Evolutionary conservation across 345 rosid genomes (phyloP).

Genomic region (Citrus hindsii): DNA sequence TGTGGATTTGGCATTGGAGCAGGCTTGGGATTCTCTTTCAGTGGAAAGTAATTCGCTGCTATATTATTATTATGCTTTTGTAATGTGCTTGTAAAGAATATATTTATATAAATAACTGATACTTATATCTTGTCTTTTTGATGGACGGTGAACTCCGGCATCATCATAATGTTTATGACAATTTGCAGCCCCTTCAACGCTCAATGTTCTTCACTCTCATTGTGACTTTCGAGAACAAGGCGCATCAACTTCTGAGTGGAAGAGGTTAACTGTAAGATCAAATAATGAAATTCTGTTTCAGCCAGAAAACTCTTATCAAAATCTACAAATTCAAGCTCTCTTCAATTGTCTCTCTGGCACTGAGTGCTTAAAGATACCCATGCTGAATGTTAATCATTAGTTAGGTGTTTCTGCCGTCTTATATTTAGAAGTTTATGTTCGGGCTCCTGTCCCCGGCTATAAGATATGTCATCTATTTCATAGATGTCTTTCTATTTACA

Average conservation of each 20-base stretch:
- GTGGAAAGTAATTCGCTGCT: too few species aligned
- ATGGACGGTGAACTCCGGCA: not conserved
- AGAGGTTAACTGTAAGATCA: slow-evolving; percentile 53
- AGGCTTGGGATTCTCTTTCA: too few species aligned
- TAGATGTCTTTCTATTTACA: too few species aligned
- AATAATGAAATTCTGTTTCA: slow-evolving; percentile 68
- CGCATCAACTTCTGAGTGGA: slow-evolving; percentile 63
- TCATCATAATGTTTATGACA: not conserved
- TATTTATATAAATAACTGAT: too few species aligned
- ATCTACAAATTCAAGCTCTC: slow-evolving; percentile 68
- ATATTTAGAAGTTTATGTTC: too few species aligned
- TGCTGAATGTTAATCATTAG: not conserved
- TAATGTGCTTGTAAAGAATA: too few species aligned
- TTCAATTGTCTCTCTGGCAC: slow-evolving; percentile 59
- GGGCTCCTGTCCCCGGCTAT: too few species aligned
- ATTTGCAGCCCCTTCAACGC: slow-evolving; percentile 61
- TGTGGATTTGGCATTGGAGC: too few species aligned
- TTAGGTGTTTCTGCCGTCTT: too few species aligned
- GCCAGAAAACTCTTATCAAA: slow-evolving; percentile 48
- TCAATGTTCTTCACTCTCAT: slow-evolving; percentile 58
- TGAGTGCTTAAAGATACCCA: slow-evolving; percentile 47
- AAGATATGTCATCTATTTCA: too few species aligned
- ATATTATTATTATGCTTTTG: too few species aligned
- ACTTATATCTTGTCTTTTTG: not conserved
- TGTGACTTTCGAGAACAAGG: slow-evolving; percentile 77